Base-by-base conservation (phyloP, 129 eudicot species). In the Arctium lappa region DNA sequence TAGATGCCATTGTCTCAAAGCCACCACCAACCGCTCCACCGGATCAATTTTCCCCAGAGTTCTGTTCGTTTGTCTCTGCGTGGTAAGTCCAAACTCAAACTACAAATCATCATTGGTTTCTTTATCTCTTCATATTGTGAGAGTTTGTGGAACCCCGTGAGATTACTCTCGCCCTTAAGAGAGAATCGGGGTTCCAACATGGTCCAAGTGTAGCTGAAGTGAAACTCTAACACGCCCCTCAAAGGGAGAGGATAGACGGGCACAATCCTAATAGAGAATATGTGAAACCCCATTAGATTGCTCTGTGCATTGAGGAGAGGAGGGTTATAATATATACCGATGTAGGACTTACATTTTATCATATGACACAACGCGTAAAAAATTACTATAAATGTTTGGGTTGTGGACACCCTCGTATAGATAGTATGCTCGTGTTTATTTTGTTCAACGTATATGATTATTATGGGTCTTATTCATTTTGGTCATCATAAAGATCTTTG, bases 31-130 rank as follows among this genome's bases (percentile, higher is more conserved):
- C 89, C 53, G 99, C 99, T 78, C 99, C 99, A 73, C 66, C 94
- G 63, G 99, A 95, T 89, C 99, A 95, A 77, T 95, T 95, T 88
- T 95, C 99, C 74, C 99, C 97, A 8, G 99, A 95, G 86, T 95
- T 95, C 83, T 95, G 99, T 68, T 95, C 97, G 82, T 95, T 95
- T 82, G 82, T 95, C 79, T 88, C 97, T 46, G 83, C 97, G 74
- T 95, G 99, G 99, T 95, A 92, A 84, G 70, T 18, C 72, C 3
- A 69, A 69, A 33, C 66, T 37, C 11, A 32, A 73, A 1, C n/a
- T 69, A 36, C 16, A 30, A 15, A 75, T 34, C 48, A 7, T 36
- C 6, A 77, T 18, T 50, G 13, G 39, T 37, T 50, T 60, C 78
- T 27, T 76, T 30, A 74, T 56, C 5, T 30, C 31, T 16, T 60